These are phyloP conservation scores for Ceratocystis albifundus DNA, from an alignment of 2,329 filamentous ascomycete genomes.

Conservation along the genomic window DNA sequence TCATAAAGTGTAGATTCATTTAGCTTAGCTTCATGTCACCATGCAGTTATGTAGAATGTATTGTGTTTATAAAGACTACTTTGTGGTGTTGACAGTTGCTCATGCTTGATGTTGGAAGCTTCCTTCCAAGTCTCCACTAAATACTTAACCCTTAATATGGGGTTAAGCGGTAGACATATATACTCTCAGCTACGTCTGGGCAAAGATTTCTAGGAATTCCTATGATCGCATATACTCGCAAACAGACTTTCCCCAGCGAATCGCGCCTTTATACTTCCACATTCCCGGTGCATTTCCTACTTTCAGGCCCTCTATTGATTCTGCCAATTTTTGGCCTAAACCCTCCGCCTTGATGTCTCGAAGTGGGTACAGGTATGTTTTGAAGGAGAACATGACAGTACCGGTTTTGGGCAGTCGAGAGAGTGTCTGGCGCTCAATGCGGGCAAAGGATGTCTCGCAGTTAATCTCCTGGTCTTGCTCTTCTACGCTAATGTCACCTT, in stretches of 20 bases:
- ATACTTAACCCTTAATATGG: background rate
- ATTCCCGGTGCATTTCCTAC: conserved; percentile 43
- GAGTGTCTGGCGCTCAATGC: conserved; percentile 43
- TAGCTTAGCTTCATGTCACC: background rate
- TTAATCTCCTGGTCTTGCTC: conserved; percentile 32
- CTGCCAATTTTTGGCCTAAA: conserved; percentile 36
- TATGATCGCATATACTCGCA: conserved; percentile 37
- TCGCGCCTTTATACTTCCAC: conserved; percentile 42
- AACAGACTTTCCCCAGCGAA: conserved; percentile 38
- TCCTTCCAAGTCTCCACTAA: background rate
- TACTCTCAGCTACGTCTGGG: too few relatives aligned
- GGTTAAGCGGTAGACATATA: background rate
- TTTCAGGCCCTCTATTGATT: conserved; percentile 43
- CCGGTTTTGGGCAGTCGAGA: conserved; percentile 38
- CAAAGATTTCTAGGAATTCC: background rate
- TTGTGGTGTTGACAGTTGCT: background rate
- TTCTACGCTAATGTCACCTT: conserved; percentile 29
- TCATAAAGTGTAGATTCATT: background rate
- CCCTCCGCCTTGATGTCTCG: conserved; percentile 40
- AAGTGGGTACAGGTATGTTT: conserved; percentile 43
- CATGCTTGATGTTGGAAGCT: background rate
- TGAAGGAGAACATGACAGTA: conserved; percentile 44
- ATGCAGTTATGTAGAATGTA: background rate
- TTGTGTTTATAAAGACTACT: background rate
- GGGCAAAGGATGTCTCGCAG: conserved; percentile 32